Base-by-base conservation (phyloP, 345 rosid species). In the Chamaenerion angustifolium region DNA sequence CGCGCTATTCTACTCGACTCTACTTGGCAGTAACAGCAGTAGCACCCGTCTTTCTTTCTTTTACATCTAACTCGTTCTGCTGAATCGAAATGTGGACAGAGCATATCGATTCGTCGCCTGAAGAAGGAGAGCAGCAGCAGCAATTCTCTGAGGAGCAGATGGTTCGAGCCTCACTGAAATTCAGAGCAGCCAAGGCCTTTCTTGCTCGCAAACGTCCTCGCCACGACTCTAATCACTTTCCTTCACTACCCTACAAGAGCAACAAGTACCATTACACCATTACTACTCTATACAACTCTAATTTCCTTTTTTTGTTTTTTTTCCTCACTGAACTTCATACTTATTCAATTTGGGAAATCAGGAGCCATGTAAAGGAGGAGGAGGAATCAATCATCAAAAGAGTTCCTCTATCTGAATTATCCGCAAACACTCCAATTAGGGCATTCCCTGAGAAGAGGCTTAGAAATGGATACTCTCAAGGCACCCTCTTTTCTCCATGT, bases 181-280 rank as follows among this genome's bases (percentile, higher is more conserved):
- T 85, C 68, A 74, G 77, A 54, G 70, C 72, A 11, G 66, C 78
- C 12, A 88, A 83, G 66, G 85, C 88, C 3, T 66, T 79, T 51
- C 67, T 80, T 58, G 69, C 71, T 65, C 85, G 80, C 44, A 80
- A 82, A 65, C 81, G 97, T 53, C 69, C 67, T 42, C 70, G 64
- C 15, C 67, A 62, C 19, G n/a, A 55, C 48, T 45, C 23, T 17
- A 19, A 12, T 68, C 50, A 25, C 59, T 31, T 50, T 49, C 35
- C 41, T 43, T 31, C 37, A 31, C 37, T 6, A 31, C 9, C 37
- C 37, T 4, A 31, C 66, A n/a, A n/a, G n/a, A n/a, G n/a, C n/a
- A 42, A 16, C 45, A 11, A 48, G 52, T 12, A 21, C 40, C 35
- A 6, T 48, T 48, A 13, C 12, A 21, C 40, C 35, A 6, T 48